Conservation (phyloP, 352 stramenopile genomes). For the Pythium angustatum region DNA sequence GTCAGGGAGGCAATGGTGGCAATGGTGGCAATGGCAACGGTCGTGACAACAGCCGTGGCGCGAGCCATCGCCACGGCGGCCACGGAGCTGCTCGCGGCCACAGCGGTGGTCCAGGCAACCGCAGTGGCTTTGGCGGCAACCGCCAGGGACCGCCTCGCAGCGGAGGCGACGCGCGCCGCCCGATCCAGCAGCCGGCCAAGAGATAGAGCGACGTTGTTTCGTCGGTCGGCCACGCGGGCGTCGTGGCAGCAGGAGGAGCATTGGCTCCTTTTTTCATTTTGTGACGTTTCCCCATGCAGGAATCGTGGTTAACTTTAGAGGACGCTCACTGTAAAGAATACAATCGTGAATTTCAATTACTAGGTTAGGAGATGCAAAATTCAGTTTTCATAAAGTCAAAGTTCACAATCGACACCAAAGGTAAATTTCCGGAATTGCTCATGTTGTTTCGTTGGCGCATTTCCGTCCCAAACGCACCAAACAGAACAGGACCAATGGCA, state of each 20-base stretch:
- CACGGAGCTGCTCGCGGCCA: slow-evolving; percentile 21
- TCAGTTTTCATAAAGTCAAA: too few species aligned
- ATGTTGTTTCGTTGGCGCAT: not conserved
- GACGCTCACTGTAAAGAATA: slow-evolving; percentile 27
- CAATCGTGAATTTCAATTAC: slow-evolving; percentile 21
- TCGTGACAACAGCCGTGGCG: slow-evolving; percentile 19
- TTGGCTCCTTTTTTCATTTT: slow-evolving; percentile 12
- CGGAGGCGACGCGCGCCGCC: slow-evolving; percentile 14
- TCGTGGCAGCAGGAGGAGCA: too few species aligned
- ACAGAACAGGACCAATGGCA: slow-evolving; percentile 45
- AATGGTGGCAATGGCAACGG: slow-evolving; percentile 22
- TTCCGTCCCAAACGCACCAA: not conserved
- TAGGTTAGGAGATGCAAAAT: slow-evolving; percentile 8
- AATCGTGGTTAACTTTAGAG: slow-evolving; percentile 31
- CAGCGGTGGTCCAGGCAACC: slow-evolving; percentile 21
- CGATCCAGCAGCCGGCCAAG: slow-evolving; percentile 29
- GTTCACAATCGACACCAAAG: too few species aligned
- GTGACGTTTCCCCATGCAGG: slow-evolving; percentile 8
- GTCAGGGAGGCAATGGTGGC: slow-evolving; percentile 17
- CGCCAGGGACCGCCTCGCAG: slow-evolving; percentile 21
- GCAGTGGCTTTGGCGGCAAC: slow-evolving; percentile 7
- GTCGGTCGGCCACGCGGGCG: too few species aligned
- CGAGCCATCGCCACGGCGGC: slow-evolving; percentile 12
- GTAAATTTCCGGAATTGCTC: too few species aligned
- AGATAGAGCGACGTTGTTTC: slow-evolving; percentile 4